These are phyloP conservation scores for Erythrobasidium hasegawianum DNA, from an alignment of 1,284 basidiomycete genomes.

Conservation along the genomic window DNA sequence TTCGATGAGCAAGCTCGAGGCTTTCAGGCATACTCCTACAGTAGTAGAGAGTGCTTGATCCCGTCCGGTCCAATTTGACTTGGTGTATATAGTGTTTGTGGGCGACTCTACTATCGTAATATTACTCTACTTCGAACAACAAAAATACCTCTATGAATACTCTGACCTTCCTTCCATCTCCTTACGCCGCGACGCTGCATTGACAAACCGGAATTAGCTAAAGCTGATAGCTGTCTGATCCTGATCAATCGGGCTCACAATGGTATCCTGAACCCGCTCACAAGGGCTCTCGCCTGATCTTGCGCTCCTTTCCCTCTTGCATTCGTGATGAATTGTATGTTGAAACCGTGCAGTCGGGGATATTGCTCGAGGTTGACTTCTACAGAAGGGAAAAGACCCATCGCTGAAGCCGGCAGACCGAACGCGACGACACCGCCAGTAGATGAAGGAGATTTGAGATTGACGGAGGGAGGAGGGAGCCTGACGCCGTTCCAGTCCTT, in stretches of 20 bases:
- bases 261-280: constrained; percentile 86
- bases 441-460: constrained; percentile 58
- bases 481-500: constrained; percentile 82
- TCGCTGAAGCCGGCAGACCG: constrained; percentile 76
- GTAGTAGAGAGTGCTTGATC: no score
- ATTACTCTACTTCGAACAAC: no score
- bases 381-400: constrained; percentile 79
- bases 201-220: not conserved
- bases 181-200: constrained; percentile 1
- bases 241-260: constrained; percentile 52
- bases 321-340: constrained; percentile 85
- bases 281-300: constrained; percentile 72
- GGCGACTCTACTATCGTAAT: no score
- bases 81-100: no score
- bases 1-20: constrained; percentile 20
- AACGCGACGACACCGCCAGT: constrained; percentile 83
- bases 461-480: constrained; percentile 58
- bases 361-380: constrained; percentile 88
- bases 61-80: no score
- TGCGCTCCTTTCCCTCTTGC: constrained; percentile 77
- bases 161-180: no score
- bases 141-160: no score
- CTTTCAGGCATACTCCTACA: constrained; percentile 6
- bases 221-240: not conserved
- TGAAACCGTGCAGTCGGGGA: constrained; percentile 77